These are phyloP conservation scores for Ailanthus altissimus DNA, from an alignment of 345 rosid species.

Conservation along the genomic window DNA sequence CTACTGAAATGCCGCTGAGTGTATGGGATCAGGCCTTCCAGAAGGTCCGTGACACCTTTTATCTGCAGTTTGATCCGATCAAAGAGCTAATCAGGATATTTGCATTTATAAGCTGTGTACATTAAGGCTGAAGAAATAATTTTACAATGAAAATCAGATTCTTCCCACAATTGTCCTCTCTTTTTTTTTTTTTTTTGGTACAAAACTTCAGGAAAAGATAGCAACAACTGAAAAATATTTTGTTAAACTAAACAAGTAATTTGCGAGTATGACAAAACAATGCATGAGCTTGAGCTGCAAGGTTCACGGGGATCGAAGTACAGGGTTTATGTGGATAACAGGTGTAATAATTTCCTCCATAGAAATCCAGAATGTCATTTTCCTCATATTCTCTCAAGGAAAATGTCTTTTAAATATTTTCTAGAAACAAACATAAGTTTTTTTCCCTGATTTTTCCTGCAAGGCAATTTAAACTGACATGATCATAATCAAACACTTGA, in stretches of 20 bases:
- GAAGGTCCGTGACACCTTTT: conserved; percentile 77
- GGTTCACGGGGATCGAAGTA: background rate
- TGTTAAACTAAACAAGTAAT: background rate
- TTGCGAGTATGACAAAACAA: background rate
- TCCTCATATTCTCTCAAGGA: background rate
- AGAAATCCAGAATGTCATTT: background rate
- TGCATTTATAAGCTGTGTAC: background rate
- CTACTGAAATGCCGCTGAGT: conserved; percentile 87
- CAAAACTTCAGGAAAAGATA: no score
- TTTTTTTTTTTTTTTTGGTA: background rate
- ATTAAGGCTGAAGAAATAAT: no score
- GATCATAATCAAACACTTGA: background rate
- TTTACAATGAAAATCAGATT: background rate
- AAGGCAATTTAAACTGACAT: background rate
- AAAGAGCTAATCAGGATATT: conserved; percentile 4
- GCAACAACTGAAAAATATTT: background rate
- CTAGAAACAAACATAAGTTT: background rate
- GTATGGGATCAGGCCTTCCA: conserved; percentile 89
- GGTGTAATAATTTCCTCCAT: background rate
- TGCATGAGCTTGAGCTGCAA: background rate
- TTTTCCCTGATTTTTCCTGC: background rate
- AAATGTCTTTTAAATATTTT: background rate
- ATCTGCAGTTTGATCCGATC: conserved; percentile 43
- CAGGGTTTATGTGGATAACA: background rate
- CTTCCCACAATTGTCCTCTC: background rate